These are phyloP conservation scores for Xerocomus tenax DNA, from an alignment of 1,284 basidiomycete species.

Conservation along the genomic window DNA sequence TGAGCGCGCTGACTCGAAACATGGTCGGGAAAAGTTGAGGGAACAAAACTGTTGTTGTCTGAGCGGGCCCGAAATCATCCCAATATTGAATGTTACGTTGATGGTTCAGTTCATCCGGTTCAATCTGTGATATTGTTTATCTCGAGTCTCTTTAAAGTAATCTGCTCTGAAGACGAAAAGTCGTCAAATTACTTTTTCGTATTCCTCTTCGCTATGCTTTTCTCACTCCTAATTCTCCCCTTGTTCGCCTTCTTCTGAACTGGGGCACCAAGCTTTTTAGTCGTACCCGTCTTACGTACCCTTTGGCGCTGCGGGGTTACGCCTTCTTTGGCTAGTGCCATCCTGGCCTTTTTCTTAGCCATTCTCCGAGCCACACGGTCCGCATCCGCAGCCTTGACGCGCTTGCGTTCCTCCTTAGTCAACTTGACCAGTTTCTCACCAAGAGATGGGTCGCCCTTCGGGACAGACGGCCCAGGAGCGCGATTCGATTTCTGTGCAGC, in stretches of 20 bases:
- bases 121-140: too few relatives aligned
- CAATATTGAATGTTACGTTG: too few relatives aligned
- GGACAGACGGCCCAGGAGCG: constrained; percentile 32
- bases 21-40: constrained; percentile 2
- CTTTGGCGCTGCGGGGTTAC: constrained; percentile 36
- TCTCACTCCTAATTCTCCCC: constrained; percentile 51
- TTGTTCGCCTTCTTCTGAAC: constrained; percentile 42
- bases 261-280: constrained; percentile 25
- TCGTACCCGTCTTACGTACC: constrained; percentile 41
- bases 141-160: too few relatives aligned
- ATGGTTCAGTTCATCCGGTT: too few relatives aligned
- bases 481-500: constrained; percentile 8
- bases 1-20: constrained; percentile 6
- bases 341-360: constrained; percentile 77
- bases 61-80: too few relatives aligned
- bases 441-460: constrained; percentile 72
- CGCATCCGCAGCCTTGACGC: constrained; percentile 66
- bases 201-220: constrained; percentile 48
- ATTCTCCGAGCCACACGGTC: constrained; percentile 74
- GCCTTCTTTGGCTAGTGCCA: constrained; percentile 41
- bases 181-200: constrained; percentile 41
- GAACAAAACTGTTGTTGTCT: not conserved
- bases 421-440: constrained; percentile 69
- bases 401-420: constrained; percentile 80
- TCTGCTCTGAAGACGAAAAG: not conserved